Evolutionary conservation across 2,329 filamentous ascomycete genomes (phyloP).

Genomic region (Ascocoryne sarcoides): DNA sequence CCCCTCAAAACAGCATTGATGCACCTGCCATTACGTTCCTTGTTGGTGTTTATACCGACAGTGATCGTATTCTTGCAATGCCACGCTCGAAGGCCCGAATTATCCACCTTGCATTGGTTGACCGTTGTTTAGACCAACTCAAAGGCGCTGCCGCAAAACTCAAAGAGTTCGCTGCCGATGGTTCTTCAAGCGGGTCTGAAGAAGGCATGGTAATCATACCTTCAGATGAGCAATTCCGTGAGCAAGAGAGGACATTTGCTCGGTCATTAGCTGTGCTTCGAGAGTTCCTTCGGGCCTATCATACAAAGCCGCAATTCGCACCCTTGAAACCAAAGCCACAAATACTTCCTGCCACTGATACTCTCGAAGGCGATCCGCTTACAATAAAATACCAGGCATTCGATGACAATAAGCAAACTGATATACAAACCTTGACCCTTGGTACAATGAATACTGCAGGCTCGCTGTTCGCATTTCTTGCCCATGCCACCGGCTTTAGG

Average conservation of each 20-base stretch:
- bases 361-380: slow-evolving; percentile 53
- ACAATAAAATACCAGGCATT: slow-evolving; percentile 69
- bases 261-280: slow-evolving; percentile 61
- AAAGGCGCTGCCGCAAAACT: slow-evolving; percentile 52
- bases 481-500: slow-evolving; percentile 63
- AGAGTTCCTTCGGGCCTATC: slow-evolving; percentile 55
- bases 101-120: slow-evolving; percentile 61
- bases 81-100: slow-evolving; percentile 42
- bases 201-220: slow-evolving; percentile 45
- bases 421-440: slow-evolving; percentile 54
- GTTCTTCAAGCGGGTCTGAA: slow-evolving; percentile 36
- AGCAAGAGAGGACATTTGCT: slow-evolving; percentile 55
- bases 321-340: slow-evolving; percentile 49
- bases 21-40: slow-evolving; percentile 59
- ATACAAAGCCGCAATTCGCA: slow-evolving; percentile 50
- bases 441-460: slow-evolving; percentile 62
- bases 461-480: slow-evolving; percentile 59
- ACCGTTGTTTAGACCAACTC: slow-evolving; percentile 64
- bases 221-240: slow-evolving; percentile 38
- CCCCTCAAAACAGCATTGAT: slow-evolving; percentile 57
- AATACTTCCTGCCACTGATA: slow-evolving; percentile 33
- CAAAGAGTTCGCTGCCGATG: slow-evolving; percentile 37
- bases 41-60: slow-evolving; percentile 64
- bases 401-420: slow-evolving; percentile 49
- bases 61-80: slow-evolving; percentile 40